A percentile compares a stretch with the other conserved stretches of the same genome.
phyloP scores from a whole-genome alignment of 1,139 yeast species.

The Nakaseomyces glabratus region DNA sequence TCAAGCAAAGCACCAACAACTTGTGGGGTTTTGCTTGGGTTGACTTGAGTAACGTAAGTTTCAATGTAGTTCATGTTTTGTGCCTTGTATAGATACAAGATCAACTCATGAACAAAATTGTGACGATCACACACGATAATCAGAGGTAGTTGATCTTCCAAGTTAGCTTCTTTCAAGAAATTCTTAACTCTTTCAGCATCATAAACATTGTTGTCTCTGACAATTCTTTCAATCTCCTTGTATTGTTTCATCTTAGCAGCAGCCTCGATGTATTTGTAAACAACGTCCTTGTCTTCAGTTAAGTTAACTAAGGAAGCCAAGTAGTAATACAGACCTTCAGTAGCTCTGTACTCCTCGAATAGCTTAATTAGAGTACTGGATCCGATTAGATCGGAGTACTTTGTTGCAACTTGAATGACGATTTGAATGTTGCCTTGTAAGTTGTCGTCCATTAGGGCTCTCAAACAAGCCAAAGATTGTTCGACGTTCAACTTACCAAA shows the following conservation, averaged over 20 bases:
- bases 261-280: slow-evolving; percentile 89
- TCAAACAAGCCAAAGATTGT: slow-evolving; percentile 80
- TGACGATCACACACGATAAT: slow-evolving; percentile 93
- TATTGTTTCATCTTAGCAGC: slow-evolving; percentile 86
- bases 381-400: slow-evolving; percentile 90
- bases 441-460: slow-evolving; percentile 74
- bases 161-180: slow-evolving; percentile 85
- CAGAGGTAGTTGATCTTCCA: slow-evolving; percentile 92
- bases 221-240: slow-evolving; percentile 92
- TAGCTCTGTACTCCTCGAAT: slow-evolving; percentile 86
- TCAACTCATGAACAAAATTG: slow-evolving; percentile 85
- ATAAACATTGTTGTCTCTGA: slow-evolving; percentile 86
- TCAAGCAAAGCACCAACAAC: slow-evolving; percentile 93
- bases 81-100: slow-evolving; percentile 86
- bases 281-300: slow-evolving; percentile 91
- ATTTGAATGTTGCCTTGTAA: slow-evolving; percentile 85
- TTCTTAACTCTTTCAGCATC: slow-evolving; percentile 97
- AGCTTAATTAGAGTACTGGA: slow-evolving; percentile 74
- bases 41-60: slow-evolving; percentile 94
- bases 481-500: slow-evolving; percentile 93
- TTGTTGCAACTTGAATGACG: slow-evolving; percentile 93
- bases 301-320: slow-evolving; percentile 87
- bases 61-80: slow-evolving; percentile 93
- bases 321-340: slow-evolving; percentile 90
- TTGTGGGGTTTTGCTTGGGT: slow-evolving; percentile 91